Evolutionary conservation across 2,329 filamentous ascomycete genomes (phyloP), one percentile per base, ranked within the genome.

Genomic region (Nigrospora osmanthi): DNA sequence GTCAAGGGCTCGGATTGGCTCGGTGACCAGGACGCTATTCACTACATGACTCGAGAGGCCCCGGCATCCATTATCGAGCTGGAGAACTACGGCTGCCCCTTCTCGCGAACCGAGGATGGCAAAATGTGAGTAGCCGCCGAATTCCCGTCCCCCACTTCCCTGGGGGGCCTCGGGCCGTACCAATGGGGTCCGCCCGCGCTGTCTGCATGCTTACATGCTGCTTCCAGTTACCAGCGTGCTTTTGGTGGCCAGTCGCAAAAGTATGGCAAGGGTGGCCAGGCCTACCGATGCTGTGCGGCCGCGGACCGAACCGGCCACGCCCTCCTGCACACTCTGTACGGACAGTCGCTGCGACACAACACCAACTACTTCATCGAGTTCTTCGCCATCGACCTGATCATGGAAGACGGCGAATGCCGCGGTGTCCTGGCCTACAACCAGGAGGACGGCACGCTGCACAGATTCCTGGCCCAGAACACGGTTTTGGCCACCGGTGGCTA

Each of bases 291-390:
- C 78, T 94, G 89, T 67, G 91, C 90, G 67, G 93, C 90, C 49
- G 93, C 91, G 57, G 93, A 98, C 68, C 81, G 91, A 78, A 97
- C 93, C 52, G 93, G 93, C 53, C 93, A 98, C 71, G 93, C 93
- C 60, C 86, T 98, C 56, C 82, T 98, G 43, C 93, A 98, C 79
- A 98, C 93, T 23, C 87, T 98, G 54, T 98, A 97, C 71, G 93
- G 93, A 60, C 91, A 96, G 75, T 96, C 90, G 44, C 81, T 97
- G 50, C 80, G 88, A 64, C 89, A 97, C 79, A 95, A 96, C 78
- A 96, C 91, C 63, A 96, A 96, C 77, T 98, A 96, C 80, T 97
- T 98, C 73, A 96, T 98, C 68, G 93, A 97, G 72, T 97, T 90
- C 78, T 98, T 97, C 67, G 93, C 90, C 58, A 80, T 95, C 55